Base-by-base conservation (phyloP, 768 basidiomycete species). In the Trametopsis cervina region DNA sequence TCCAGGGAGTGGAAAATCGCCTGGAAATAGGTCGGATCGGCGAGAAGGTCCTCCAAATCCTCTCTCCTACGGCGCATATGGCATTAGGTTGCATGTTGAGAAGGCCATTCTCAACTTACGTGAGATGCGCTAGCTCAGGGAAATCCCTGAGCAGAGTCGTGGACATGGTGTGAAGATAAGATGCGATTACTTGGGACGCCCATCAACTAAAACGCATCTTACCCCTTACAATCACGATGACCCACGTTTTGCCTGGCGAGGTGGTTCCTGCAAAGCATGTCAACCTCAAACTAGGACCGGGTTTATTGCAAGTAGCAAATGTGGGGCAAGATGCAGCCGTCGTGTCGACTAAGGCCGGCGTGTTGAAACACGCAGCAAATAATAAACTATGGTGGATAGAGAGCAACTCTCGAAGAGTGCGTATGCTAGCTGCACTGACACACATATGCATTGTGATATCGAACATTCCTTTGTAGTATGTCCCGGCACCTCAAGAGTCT, bases 331-430 rank as follows among this genome's bases (percentile, higher is more conserved):
- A 49, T 22, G 51, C 50, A n/a, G 46, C 62, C n/a, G 62, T 74
- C 48, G 65, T 76, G 39, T 74, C 84, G 4, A 89, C 87, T 2
- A 80, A 81, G 42, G 81, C 86, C 22, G 89, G 89, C 0, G 66
- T 72, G 20, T 69, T 91, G 27, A 72, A 81, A 47, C 83, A 84
- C 57, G 83, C 83, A 15, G 62, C 76, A 18, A 89, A 89, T 61
- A 72, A 78, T 45, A 83, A 79, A 57, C 83, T 79, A 63, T 87
- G 86, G 77, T 97, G 91, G 91, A 74, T 97, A 7, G 94, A 98
- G 57, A 76, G 77, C 49, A 89, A 88, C 60, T 81, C 87, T 35
- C 76, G 83, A 60, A 81, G 94, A 58, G 94, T 95, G 57, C 61
- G 89, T 77, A n/a, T n/a, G n/a, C n/a, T n/a, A n/a, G n/a, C n/a